Evolutionary conservation across 1,284 basidiomycete genomes (phyloP).

Genomic region (Heterobasidion occidentale): DNA sequence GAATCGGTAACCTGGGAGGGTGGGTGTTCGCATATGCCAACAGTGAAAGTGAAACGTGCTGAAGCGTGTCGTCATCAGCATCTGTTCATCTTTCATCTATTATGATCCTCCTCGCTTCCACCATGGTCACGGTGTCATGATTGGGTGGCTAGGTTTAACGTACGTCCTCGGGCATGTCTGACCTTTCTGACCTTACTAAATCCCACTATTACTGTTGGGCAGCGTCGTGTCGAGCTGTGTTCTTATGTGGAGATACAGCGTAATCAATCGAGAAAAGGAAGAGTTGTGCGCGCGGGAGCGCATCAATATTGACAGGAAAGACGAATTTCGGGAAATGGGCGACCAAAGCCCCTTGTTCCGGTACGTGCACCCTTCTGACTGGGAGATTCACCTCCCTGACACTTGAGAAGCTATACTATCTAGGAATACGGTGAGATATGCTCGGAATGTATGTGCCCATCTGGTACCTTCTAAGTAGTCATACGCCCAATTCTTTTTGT

Average conservation of each 20-base stretch:
- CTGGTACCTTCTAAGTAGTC: too few relatives aligned
- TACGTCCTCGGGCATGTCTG: constrained; percentile 12
- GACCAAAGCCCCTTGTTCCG: constrained; percentile 42
- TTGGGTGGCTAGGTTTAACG: constrained; percentile 38
- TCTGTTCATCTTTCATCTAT: constrained; percentile 38
- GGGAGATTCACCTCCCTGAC: background rate
- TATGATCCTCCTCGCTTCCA: constrained; percentile 36
- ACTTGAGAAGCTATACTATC: background rate
- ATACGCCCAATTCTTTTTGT: too few relatives aligned
- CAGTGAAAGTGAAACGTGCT: too few relatives aligned
- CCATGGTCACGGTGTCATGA: constrained; percentile 40
- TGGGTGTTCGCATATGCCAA: constrained; percentile 8
- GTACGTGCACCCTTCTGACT: constrained; percentile 16
- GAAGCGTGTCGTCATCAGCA: constrained; percentile 15
- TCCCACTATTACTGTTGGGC: background rate
- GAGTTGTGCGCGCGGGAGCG: constrained; percentile 27
- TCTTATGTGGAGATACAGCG: constrained; percentile 32
- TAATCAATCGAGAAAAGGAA: constrained; percentile 33
- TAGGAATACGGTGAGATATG: background rate
- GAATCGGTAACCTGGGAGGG: constrained; percentile 47
- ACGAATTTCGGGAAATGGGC: constrained; percentile 34
- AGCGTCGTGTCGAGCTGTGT: constrained; percentile 18
- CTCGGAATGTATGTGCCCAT: too few relatives aligned
- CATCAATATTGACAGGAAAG: constrained; percentile 26
- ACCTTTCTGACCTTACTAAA: background rate